Evolutionary conservation across 2,329 filamentous ascomycete species (phyloP).

Genomic region (Colletotrichum ledebouriae): DNA sequence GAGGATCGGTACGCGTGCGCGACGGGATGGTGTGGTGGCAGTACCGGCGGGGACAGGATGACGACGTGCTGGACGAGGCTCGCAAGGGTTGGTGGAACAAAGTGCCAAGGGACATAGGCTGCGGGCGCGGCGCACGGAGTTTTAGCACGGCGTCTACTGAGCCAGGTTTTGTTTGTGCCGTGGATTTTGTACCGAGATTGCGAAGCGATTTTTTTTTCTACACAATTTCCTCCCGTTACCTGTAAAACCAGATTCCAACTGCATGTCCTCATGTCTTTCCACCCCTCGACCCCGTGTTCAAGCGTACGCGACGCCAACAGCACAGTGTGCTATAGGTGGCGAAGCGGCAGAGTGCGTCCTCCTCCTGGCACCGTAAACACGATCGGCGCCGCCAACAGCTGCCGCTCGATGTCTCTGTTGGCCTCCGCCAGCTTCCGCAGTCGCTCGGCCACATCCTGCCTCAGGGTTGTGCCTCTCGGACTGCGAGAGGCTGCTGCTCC

Average conservation of each 20-base stretch:
- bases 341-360: not conserved
- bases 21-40: not conserved
- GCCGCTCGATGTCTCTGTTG: not conserved
- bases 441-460: not conserved
- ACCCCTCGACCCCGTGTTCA: not conserved
- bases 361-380: not conserved
- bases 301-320: not conserved
- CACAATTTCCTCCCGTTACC: too few species aligned
- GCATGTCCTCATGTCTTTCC: not conserved
- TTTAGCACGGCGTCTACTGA: not conserved
- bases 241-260: too few species aligned
- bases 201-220: too few species aligned
- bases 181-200: too few species aligned
- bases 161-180: too few species aligned
- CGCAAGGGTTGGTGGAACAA: not conserved
- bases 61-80: not conserved
- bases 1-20: not conserved
- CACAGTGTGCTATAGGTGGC: not conserved
- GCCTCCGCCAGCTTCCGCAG: conserved; percentile 1
- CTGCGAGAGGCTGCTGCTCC: not conserved
- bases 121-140: not conserved
- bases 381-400: not conserved
- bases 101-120: not conserved
- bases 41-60: not conserved
- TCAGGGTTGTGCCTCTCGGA: not conserved